Evolutionary conservation across 106 monocot genomes (phyloP).

Genomic region (Dendrobium catenatum): DNA sequence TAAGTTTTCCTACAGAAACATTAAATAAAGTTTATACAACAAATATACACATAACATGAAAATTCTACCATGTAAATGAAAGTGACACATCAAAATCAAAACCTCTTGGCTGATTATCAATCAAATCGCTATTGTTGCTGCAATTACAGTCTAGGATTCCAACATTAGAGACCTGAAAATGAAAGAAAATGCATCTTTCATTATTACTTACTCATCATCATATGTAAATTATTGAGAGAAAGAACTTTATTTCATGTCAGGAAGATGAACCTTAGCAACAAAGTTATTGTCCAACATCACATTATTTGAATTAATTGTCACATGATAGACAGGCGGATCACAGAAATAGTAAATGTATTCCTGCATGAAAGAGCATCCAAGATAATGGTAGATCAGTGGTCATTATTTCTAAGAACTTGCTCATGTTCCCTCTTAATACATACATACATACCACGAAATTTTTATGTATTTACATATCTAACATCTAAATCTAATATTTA

Average conservation of each 20-base stretch:
- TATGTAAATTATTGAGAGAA: not conserved
- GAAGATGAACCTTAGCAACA: constrained; percentile 61
- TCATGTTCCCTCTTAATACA: not conserved
- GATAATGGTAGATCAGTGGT: not conserved
- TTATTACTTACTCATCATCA: not conserved
- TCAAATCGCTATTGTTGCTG: constrained; percentile 9
- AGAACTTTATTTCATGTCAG: not conserved
- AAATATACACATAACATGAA: not conserved
- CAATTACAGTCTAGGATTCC: constrained; percentile 15
- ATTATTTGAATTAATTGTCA: constrained; percentile 57
- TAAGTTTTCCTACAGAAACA: constrained; percentile 25
- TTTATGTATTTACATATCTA: no score
- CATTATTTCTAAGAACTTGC: not conserved
- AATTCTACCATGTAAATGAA: not conserved
- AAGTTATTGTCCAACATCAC: constrained; percentile 68
- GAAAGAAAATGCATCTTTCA: not conserved
- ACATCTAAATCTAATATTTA: no score
- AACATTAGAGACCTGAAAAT: constrained; percentile 33
- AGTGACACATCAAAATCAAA: not conserved
- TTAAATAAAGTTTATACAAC: not conserved
- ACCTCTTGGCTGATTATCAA: constrained; percentile 38
- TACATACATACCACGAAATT: not conserved
- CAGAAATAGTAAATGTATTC: constrained; percentile 85
- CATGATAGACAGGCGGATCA: constrained; percentile 53
- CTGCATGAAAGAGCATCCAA: constrained; percentile 23